Base-by-base conservation (phyloP, 495 filamentous ascomycete species). In the Hamigera avellanea region DNA sequence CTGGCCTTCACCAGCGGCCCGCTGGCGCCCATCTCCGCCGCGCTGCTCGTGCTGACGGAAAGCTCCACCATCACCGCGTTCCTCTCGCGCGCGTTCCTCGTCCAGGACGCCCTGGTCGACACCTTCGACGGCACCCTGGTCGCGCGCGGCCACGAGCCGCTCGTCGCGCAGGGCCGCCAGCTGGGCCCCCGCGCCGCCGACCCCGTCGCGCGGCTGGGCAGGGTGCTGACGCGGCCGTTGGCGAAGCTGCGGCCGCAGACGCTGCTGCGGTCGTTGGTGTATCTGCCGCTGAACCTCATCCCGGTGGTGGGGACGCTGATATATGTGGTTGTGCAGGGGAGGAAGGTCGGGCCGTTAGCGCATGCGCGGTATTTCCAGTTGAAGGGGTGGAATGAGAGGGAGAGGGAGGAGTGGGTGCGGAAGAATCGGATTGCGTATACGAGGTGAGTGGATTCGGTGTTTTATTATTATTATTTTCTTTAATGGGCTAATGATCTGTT, bases 251-350 rank as follows among this genome's bases (percentile, higher is more conserved):
- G 70, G 1, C 73, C 78, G 2, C 70, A 67, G 42, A 72, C 76
- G 2, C 35, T 93, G 10, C 50, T 93, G 6, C 63, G 81, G 29
- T 83, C 85, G 44, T 50, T 83, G 41, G 54, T 83, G 45, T 83
- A 86, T 47, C 62, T 95, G n/a, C 88, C 91, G 9, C 66, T 96
- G 33, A 95, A 94, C 56, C 80, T 95, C 39, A 81, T 98, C 28
- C 91, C 91, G 0, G 72, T 95, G 0, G 70, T 96, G 14, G 91
- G 91, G 2, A 88, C 89, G 2, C 59, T 76, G 9, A 46, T 85
- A 0, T 98, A 93, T 55, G 66, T 95, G 6, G 33, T 81, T 10
- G 43, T 91, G 19, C 81, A 93, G 56, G 89, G 85, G 45, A 70
- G 59, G 53, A 46, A 47, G 15, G 39, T 57, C 18, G 77, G 77